Evolutionary conservation across 2,329 filamentous ascomycete species (phyloP).

Genomic region (Teratosphaeria destructans): DNA sequence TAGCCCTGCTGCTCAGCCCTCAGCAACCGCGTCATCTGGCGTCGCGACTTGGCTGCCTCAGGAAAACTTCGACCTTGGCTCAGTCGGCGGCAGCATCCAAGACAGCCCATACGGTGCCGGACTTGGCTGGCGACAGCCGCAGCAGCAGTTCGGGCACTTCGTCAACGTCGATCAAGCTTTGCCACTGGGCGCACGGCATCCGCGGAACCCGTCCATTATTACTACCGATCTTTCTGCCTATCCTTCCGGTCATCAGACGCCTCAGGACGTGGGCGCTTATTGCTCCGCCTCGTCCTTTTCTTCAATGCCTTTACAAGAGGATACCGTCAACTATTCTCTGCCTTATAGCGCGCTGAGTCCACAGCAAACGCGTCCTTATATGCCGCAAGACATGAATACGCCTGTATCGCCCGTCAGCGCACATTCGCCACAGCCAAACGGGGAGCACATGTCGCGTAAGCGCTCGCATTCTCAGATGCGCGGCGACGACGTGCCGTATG

Average conservation of each 20-base stretch:
- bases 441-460: conserved; percentile 16
- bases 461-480: conserved; percentile 23
- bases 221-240: conserved; percentile 8
- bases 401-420: conserved; percentile 17
- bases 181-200: conserved; percentile 9
- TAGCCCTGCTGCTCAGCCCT: background rate
- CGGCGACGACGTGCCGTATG: background rate
- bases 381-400: conserved; percentile 14
- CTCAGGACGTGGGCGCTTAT: conserved; percentile 13
- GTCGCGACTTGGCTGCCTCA: conserved; percentile 8
- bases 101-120: conserved; percentile 7
- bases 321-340: background rate
- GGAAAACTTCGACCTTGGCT: conserved; percentile 3
- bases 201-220: conserved; percentile 14
- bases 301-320: conserved; percentile 11
- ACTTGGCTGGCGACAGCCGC: background rate
- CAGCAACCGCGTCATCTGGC: background rate
- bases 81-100: background rate
- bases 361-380: conserved; percentile 5
- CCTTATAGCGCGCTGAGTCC: conserved; percentile 1
- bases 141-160: conserved; percentile 1
- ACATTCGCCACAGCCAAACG: conserved; percentile 14
- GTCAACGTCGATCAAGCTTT: conserved; percentile 4
- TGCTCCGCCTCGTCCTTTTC: conserved; percentile 9
- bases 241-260: conserved; percentile 8